Conservation (phyloP, 352 stramenopile genomes). For the Aphanomyces euteiches region DNA sequence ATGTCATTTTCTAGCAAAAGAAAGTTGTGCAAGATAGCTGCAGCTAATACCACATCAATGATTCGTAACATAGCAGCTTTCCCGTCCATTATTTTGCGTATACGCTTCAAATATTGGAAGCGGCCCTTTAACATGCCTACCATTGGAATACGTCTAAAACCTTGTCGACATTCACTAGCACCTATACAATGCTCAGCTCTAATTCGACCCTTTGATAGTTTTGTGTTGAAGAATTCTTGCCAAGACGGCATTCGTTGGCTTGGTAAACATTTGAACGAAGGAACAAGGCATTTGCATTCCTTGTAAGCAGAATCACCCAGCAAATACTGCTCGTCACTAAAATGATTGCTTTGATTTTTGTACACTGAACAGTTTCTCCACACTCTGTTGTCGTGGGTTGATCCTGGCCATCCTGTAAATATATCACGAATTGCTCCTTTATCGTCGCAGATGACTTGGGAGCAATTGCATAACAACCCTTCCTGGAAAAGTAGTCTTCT, state of each 20-base stretch:
- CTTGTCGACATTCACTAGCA: too few relatives aligned
- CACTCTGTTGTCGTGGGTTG: constrained; percentile 27
- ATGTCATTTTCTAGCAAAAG: constrained; percentile 31
- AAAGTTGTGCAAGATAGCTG: constrained; percentile 32
- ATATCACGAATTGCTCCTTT: not conserved
- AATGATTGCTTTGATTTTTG: constrained; percentile 20
- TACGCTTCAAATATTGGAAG: constrained; percentile 36
- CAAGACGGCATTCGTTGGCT: constrained; percentile 13
- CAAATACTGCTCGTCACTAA: constrained; percentile 19
- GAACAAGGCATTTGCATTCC: constrained; percentile 7
- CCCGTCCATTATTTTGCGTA: constrained; percentile 28
- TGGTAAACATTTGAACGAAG: constrained; percentile 34
- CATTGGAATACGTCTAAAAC: too few relatives aligned
- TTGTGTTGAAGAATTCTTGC: constrained; percentile 30
- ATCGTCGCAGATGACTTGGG: not conserved
- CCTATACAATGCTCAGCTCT: constrained; percentile 34
- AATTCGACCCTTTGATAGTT: constrained; percentile 31
- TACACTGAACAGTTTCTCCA: constrained; percentile 21
- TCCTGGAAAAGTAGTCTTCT: not conserved
- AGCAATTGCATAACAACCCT: not conserved
- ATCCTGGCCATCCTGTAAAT: constrained; percentile 18
- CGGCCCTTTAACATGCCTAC: constrained; percentile 25
- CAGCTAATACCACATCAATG: constrained; percentile 24
- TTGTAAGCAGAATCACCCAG: constrained; percentile 30
- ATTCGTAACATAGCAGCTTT: constrained; percentile 27